Conservation (phyloP, 2,329 filamentous ascomycete species). For the Colletotrichum destructivum region DNA sequence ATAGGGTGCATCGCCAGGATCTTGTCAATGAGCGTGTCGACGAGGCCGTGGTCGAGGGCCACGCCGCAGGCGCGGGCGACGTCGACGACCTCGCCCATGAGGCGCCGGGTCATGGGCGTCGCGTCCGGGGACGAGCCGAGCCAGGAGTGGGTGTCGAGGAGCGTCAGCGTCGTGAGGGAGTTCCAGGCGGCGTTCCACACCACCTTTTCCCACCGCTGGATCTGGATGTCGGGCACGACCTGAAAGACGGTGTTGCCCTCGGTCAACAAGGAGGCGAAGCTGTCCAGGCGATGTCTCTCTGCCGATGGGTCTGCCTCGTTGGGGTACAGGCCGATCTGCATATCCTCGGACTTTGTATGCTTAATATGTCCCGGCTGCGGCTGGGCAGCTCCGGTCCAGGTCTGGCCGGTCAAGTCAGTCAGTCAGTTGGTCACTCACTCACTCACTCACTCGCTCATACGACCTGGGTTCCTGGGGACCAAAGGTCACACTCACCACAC, state of each 20-base stretch:
- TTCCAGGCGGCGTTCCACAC: constrained; percentile 75
- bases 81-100: constrained; percentile 68
- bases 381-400: constrained; percentile 69
- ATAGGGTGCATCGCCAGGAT: constrained; percentile 62
- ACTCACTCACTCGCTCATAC: neutral
- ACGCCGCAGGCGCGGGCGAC: constrained; percentile 69
- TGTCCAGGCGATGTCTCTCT: constrained; percentile 57
- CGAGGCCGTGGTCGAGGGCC: constrained; percentile 61
- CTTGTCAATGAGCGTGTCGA: constrained; percentile 63
- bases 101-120: constrained; percentile 64
- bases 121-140: constrained; percentile 60
- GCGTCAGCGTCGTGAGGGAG: constrained; percentile 70
- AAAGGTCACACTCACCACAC: constrained; percentile 63
- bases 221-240: constrained; percentile 69
- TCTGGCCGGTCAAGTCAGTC: constrained; percentile 48
- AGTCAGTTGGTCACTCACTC: too few species aligned
- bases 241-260: constrained; percentile 61
- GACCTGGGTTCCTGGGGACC: neutral
- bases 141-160: constrained; percentile 67
- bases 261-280: constrained; percentile 58
- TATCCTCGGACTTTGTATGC: constrained; percentile 68
- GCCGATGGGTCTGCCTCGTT: constrained; percentile 49
- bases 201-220: constrained; percentile 72
- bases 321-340: constrained; percentile 68
- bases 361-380: constrained; percentile 62